phyloP scores from a whole-genome alignment of 176 grass and related monocot genomes.

The Poa annua region DNA sequence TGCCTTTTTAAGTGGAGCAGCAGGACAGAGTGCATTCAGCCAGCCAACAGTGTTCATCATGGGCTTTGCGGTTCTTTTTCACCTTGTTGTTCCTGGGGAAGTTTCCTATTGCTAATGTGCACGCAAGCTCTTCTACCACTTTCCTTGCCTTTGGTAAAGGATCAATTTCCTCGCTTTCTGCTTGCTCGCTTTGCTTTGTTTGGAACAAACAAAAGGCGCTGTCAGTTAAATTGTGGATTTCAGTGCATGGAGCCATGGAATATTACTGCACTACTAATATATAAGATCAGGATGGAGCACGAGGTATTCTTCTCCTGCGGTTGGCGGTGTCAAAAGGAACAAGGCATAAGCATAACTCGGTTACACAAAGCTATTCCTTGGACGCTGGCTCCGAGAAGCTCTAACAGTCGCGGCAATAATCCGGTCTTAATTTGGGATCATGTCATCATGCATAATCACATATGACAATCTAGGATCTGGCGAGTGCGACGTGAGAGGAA shows the following conservation, averaged over 20 bases:
- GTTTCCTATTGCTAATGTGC: conserved; percentile 24
- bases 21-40: too few relatives aligned
- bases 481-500: neutral
- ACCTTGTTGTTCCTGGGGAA: neutral
- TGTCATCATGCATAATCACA: neutral
- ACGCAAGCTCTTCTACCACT: neutral
- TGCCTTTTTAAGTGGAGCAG: too few relatives aligned
- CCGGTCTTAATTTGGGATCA: neutral
- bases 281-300: neutral
- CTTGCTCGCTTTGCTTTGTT: too few relatives aligned
- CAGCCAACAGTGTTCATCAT: conserved; percentile 14
- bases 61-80: conserved; percentile 20
- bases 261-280: too few relatives aligned
- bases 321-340: conserved; percentile 44
- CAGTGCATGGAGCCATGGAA: conserved; percentile 28
- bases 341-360: conserved; percentile 49
- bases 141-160: neutral
- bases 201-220: too few relatives aligned
- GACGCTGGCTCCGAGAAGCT: too few relatives aligned
- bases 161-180: neutral
- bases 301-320: neutral
- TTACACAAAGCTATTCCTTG: neutral
- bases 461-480: neutral
- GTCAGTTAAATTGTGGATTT: conserved; percentile 16
- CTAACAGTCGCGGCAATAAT: neutral